phyloP scores from a whole-genome alignment of 2,329 filamentous ascomycete genomes.

The Lasiodiplodia hormozganensis region DNA sequence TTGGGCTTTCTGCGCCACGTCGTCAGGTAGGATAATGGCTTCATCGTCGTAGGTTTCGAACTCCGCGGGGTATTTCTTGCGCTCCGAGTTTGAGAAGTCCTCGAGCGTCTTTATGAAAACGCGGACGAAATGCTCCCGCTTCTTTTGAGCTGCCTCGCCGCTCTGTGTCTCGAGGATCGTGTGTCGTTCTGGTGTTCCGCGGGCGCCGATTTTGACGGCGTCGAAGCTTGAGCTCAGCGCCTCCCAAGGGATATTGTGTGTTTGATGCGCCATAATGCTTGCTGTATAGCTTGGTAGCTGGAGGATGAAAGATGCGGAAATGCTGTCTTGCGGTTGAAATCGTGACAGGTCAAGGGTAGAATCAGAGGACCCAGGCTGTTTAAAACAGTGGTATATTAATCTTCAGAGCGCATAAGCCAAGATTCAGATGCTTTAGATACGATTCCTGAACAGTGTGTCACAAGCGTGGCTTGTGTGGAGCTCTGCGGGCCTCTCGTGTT shows the following conservation, averaged over 20 bases:
- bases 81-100: background rate
- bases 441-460: no score
- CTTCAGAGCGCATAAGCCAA: no score
- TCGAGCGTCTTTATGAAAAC: background rate
- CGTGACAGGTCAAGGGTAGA: no score
- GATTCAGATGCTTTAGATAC: no score
- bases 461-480: no score
- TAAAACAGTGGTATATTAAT: no score
- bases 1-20: background rate
- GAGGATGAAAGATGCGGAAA: background rate
- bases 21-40: background rate
- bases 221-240: background rate
- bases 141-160: background rate
- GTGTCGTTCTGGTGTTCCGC: constrained; percentile 1
- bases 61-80: background rate
- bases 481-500: no score
- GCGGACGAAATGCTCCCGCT: background rate
- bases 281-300: background rate
- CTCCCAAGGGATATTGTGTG: constrained; percentile 9
- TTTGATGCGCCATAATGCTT: background rate
- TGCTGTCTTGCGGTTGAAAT: background rate
- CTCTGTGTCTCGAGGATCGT: background rate
- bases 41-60: background rate
- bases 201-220: background rate
- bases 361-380: no score